These are phyloP conservation scores for Jatropha multifida DNA, from an alignment of 441 rosid species.

Conservation along the genomic window DNA sequence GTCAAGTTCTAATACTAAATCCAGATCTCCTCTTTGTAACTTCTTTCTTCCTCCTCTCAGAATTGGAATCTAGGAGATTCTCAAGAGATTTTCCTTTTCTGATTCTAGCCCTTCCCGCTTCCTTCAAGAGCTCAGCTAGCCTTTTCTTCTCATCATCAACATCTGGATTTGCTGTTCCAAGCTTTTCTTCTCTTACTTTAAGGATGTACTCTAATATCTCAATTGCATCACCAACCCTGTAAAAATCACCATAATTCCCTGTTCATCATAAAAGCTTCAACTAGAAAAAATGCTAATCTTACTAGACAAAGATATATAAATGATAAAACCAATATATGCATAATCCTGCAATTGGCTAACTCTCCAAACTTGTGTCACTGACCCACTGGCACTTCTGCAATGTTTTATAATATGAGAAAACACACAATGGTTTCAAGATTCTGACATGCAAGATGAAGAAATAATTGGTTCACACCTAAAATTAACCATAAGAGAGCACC, in stretches of 20 bases:
- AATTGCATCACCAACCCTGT: conserved; percentile 89
- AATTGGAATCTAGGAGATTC: conserved; percentile 50
- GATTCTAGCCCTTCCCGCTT: conserved; percentile 78
- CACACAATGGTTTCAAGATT: background rate
- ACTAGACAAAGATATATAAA: background rate
- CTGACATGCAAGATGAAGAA: background rate
- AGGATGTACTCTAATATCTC: conserved; percentile 85
- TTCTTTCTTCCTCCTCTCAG: conserved; percentile 26
- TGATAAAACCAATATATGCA: background rate
- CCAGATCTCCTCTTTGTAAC: conserved; percentile 28
- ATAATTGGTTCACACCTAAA: background rate
- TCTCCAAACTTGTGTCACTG: background rate
- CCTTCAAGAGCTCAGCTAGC: conserved; percentile 83
- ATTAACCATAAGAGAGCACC: background rate
- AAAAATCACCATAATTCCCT: conserved; percentile 9
- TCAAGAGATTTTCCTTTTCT: conserved; percentile 75
- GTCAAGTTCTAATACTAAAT: conserved; percentile 19
- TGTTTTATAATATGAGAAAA: conserved; percentile 1
- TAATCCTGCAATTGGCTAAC: background rate
- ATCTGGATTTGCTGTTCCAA: conserved; percentile 90
- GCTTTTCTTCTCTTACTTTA: conserved; percentile 87
- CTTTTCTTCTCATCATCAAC: conserved; percentile 85
- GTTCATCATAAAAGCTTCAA: conserved; percentile 17
- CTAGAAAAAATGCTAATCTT: background rate
- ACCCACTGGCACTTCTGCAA: background rate